A percentile compares a stretch with the other conserved stretches of the same genome.
Conservation (phyloP, 2,329 filamentous ascomycete species). For the Alternaria sp. region DNA sequence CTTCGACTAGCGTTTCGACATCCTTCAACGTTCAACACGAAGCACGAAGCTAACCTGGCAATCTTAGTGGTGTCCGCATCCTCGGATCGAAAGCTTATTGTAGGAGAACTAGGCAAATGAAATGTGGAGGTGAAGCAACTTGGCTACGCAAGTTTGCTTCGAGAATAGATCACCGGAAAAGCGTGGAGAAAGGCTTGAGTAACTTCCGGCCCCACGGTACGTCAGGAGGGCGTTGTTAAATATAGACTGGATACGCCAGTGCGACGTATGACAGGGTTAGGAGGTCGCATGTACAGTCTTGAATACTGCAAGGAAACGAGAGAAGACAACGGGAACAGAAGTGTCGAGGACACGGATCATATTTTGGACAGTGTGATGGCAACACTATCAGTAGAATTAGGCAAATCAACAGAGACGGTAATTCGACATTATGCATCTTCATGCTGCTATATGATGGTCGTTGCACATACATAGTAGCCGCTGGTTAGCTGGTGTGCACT, state of each 20-base stretch:
- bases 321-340: slow-evolving; percentile 24
- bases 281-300: slow-evolving; percentile 22
- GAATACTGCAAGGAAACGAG: slow-evolving; percentile 9
- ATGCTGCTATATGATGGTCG: slow-evolving; percentile 32
- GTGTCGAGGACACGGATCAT: slow-evolving; percentile 33
- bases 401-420: slow-evolving; percentile 12
- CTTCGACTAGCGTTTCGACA: slow-evolving; percentile 25
- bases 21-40: slow-evolving; percentile 12
- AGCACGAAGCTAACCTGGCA: slow-evolving; percentile 42
- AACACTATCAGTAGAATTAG: slow-evolving; percentile 24
- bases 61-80: slow-evolving; percentile 81
- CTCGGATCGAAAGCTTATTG: slow-evolving; percentile 83
- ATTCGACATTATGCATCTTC: slow-evolving; percentile 34
- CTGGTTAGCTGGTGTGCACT: slow-evolving; percentile 20
- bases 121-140: slow-evolving; percentile 22
- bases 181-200: slow-evolving; percentile 36
- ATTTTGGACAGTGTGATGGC: slow-evolving; percentile 24
- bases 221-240: slow-evolving; percentile 37
- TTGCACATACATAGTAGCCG: slow-evolving; percentile 24
- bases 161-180: slow-evolving; percentile 35
- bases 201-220: slow-evolving; percentile 30
- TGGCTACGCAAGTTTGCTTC: slow-evolving; percentile 35
- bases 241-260: slow-evolving; percentile 44
- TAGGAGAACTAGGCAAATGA: slow-evolving; percentile 80
- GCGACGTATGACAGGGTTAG: slow-evolving; percentile 39